Evolutionary conservation across 192 early-diverging fungal species (phyloP).

Genomic region (Glomus cerebriforme): DNA sequence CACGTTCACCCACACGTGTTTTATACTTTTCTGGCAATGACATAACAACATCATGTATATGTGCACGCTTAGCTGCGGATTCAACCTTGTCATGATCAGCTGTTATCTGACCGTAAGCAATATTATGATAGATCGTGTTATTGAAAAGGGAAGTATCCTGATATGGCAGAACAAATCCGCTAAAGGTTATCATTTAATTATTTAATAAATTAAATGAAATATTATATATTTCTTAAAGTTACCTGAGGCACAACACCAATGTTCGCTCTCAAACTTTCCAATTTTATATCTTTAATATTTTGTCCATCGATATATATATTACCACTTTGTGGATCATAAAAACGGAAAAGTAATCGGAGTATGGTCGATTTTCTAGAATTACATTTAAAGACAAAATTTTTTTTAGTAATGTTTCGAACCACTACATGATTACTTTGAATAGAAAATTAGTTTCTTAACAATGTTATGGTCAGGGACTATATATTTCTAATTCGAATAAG

Average conservation of each 20-base stretch:
- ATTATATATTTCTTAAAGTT: not conserved
- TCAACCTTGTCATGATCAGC: slow-evolving; percentile 68
- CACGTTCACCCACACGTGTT: slow-evolving; percentile 88
- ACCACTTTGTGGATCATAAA: slow-evolving; percentile 86
- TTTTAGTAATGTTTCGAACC: not conserved
- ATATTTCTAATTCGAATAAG: not conserved
- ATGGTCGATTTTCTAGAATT: slow-evolving; percentile 77
- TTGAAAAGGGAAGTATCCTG: slow-evolving; percentile 93
- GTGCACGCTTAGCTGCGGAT: slow-evolving; percentile 72
- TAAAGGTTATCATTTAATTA: not conserved
- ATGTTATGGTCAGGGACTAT: not conserved
- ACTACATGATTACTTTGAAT: not conserved
- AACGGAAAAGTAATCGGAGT: slow-evolving; percentile 86
- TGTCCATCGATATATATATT: slow-evolving; percentile 85
- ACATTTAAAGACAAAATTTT: slow-evolving; percentile 42
- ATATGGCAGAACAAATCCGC: not conserved
- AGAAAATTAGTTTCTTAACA: not conserved
- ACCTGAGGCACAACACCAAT: slow-evolving; percentile 89
- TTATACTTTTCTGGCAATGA: slow-evolving; percentile 79
- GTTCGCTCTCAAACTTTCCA: slow-evolving; percentile 73
- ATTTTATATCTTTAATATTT: slow-evolving; percentile 72
- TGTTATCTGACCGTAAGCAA: slow-evolving; percentile 79
- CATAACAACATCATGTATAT: slow-evolving; percentile 76
- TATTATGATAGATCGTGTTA: slow-evolving; percentile 88
- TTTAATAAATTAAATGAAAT: not conserved